Conservation (phyloP, 1,284 basidiomycete species). For the Trichosporon faecale region DNA sequence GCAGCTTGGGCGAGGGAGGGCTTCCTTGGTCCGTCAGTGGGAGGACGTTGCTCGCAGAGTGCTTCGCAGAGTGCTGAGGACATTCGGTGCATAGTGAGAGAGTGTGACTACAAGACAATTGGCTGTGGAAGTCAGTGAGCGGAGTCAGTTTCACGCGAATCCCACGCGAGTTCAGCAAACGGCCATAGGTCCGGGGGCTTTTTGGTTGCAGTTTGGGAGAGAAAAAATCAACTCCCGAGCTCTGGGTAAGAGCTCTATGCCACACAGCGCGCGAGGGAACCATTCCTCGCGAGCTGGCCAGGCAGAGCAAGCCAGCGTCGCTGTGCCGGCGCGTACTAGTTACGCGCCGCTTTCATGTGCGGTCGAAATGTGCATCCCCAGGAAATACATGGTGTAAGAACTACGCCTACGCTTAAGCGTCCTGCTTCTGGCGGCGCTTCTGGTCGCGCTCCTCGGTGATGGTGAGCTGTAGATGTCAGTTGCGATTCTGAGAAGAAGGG, state of each 20-base stretch:
- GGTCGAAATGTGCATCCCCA: conserved; percentile 12
- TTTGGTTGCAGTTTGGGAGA: neutral
- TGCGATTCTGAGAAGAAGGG: conserved; percentile 16
- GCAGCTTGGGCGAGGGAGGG: too few relatives aligned
- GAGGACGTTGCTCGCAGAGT: neutral
- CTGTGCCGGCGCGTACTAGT: conserved; percentile 1
- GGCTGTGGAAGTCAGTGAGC: neutral
- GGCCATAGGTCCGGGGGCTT: neutral
- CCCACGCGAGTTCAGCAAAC: neutral
- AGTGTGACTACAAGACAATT: neutral
- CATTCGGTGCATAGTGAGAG: neutral
- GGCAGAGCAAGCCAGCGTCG: neutral
- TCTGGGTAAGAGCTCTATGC: neutral
- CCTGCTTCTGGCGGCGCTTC: conserved; percentile 28
- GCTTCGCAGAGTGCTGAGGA: neutral
- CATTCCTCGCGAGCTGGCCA: conserved; percentile 6
- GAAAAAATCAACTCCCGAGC: conserved; percentile 10
- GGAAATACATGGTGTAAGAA: conserved; percentile 12
- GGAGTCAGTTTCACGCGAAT: neutral
- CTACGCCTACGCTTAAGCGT: conserved; percentile 10
- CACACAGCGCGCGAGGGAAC: conserved; percentile 10
- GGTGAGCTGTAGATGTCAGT: conserved; percentile 38
- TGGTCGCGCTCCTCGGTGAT: conserved; percentile 52
- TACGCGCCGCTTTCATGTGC: conserved; percentile 9
- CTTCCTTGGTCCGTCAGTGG: too few relatives aligned